Percentiles rank a stretch among this genome's conserved stretches.
These are phyloP conservation scores for Lactarius hengduanensis DNA, from an alignment of 768 basidiomycete genomes.

Conservation along the genomic window DNA sequence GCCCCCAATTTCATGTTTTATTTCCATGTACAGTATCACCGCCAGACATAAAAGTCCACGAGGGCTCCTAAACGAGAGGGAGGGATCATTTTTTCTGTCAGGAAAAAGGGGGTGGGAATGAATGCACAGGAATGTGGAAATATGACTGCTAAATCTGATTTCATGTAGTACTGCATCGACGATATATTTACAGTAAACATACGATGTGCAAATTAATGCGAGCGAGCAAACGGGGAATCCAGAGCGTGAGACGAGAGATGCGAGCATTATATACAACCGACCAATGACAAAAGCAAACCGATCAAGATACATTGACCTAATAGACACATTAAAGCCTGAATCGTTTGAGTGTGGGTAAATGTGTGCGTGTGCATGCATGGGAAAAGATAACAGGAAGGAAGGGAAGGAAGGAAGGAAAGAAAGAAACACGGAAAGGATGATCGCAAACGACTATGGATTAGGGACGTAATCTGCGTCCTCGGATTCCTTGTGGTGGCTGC, in stretches of 20 bases:
- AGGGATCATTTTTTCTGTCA: conserved; percentile 1
- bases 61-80: neutral
- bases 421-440: neutral
- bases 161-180: neutral
- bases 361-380: neutral
- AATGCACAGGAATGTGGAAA: conserved; percentile 1
- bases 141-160: conserved; percentile 16
- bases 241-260: neutral
- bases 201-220: conserved; percentile 18
- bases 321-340: conserved; percentile 8
- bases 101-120: conserved; percentile 8
- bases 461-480: conserved; percentile 26
- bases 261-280: conserved; percentile 22
- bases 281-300: conserved; percentile 7
- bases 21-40: conserved; percentile 1
- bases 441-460: conserved; percentile 12
- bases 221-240: conserved; percentile 5
- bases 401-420: neutral
- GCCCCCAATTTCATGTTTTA: neutral
- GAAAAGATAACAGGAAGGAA: neutral
- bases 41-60: neutral
- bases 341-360: conserved; percentile 1
- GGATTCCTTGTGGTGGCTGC: conserved; percentile 15
- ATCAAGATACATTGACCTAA: conserved; percentile 19
- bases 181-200: conserved; percentile 20